These are phyloP conservation scores for Dothiorella sarmentorum DNA, from an alignment of 2,329 filamentous ascomycete species.

Conservation along the genomic window DNA sequence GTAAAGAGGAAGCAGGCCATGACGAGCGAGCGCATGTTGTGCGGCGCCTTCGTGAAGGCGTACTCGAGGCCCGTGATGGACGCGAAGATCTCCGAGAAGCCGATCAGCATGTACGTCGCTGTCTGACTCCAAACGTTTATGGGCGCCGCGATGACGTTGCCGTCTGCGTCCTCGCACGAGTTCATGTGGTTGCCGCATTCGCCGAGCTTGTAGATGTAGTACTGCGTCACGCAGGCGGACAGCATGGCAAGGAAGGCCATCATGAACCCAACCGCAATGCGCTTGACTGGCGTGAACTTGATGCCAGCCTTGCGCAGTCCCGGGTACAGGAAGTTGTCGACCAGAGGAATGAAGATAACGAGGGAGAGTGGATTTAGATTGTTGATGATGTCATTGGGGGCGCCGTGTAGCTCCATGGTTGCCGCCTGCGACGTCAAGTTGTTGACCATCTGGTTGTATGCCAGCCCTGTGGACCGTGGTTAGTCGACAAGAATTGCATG, in stretches of 20 bases:
- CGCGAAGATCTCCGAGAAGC: constrained; percentile 56
- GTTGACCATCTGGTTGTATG: constrained; percentile 54
- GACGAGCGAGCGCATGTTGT: constrained; percentile 78
- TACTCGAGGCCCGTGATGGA: constrained; percentile 67
- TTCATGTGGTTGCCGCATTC: constrained; percentile 59
- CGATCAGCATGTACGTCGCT: constrained; percentile 51
- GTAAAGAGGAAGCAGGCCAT: constrained; percentile 66
- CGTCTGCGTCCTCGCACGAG: constrained; percentile 44
- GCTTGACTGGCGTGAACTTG: constrained; percentile 52
- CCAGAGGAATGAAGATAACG: constrained; percentile 54
- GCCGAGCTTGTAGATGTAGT: constrained; percentile 62
- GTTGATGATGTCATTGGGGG: constrained; percentile 56
- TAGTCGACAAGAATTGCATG: too few species aligned
- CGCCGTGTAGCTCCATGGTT: constrained; percentile 50
- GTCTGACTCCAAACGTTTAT: constrained; percentile 63
- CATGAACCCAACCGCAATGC: constrained; percentile 51
- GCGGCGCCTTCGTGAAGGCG: constrained; percentile 72
- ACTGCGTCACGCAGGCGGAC: constrained; percentile 48
- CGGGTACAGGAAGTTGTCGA: constrained; percentile 53
- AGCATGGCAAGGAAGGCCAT: constrained; percentile 49
- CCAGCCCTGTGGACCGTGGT: constrained; percentile 30
- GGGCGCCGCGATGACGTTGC: constrained; percentile 42
- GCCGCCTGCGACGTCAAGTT: constrained; percentile 56
- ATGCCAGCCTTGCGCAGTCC: constrained; percentile 45
- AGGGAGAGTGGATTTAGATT: constrained; percentile 54